These are phyloP conservation scores for Pythium grandisporangium DNA, from an alignment of 352 stramenopile species.

Conservation along the genomic window DNA sequence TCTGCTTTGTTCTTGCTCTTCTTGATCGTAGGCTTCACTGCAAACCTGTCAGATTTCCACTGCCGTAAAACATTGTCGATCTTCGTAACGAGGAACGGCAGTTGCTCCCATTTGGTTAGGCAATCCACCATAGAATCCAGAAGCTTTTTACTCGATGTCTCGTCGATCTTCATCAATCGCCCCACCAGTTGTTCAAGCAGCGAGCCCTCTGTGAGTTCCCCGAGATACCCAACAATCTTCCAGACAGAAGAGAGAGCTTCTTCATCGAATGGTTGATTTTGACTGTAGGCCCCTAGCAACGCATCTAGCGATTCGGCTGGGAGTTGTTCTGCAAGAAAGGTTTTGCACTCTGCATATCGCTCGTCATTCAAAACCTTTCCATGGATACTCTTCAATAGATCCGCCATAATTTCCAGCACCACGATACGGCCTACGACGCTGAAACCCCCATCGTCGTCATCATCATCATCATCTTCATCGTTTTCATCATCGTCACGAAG, in stretches of 20 bases:
- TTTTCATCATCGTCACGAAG: constrained; percentile 20
- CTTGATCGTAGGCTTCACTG: constrained; percentile 3
- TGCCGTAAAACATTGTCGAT: constrained; percentile 45
- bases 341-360: constrained; percentile 65
- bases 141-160: constrained; percentile 58
- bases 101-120: constrained; percentile 64
- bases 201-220: constrained; percentile 43
- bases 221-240: constrained; percentile 63
- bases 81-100: constrained; percentile 52
- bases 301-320: constrained; percentile 47
- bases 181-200: constrained; percentile 52
- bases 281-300: constrained; percentile 53
- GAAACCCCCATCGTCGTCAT: constrained; percentile 60
- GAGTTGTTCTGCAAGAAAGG: constrained; percentile 62
- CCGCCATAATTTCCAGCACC: constrained; percentile 65
- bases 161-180: constrained; percentile 66
- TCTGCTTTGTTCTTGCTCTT: constrained; percentile 32
- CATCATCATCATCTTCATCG: constrained; percentile 48
- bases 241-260: constrained; percentile 67
- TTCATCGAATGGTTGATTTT: constrained; percentile 45
- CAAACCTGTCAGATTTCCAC: constrained; percentile 46
- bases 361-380: constrained; percentile 60
- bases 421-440: constrained; percentile 61
- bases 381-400: constrained; percentile 62
- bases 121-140: constrained; percentile 77